phyloP scores from a whole-genome alignment of 2,329 filamentous ascomycete species.

The Aphanoascus verrucosus region DNA sequence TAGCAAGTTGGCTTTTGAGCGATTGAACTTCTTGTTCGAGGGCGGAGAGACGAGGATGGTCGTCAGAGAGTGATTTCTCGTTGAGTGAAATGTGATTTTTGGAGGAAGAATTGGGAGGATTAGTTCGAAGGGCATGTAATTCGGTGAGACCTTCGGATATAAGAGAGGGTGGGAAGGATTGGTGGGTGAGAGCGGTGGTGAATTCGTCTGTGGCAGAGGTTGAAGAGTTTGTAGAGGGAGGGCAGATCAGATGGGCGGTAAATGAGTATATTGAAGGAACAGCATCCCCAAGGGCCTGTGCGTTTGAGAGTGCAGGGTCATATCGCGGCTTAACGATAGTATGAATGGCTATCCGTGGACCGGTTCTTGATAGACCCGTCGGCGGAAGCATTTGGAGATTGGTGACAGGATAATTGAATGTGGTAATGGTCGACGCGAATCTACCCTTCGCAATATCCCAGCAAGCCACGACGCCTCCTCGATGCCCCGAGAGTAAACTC shows the following conservation, averaged over 20 bases:
- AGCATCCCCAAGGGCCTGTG: slow-evolving; percentile 25
- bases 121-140: slow-evolving; percentile 23
- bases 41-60: slow-evolving; percentile 23
- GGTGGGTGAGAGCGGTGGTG: slow-evolving; percentile 29
- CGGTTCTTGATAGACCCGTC: slow-evolving; percentile 35
- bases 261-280: slow-evolving; percentile 37
- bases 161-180: slow-evolving; percentile 30
- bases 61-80: slow-evolving; percentile 1
- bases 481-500: slow-evolving; percentile 67
- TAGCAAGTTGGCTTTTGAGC: slow-evolving; percentile 27
- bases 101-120: slow-evolving; percentile 13
- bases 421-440: slow-evolving; percentile 55
- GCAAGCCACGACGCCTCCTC: slow-evolving; percentile 62
- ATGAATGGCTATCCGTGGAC: slow-evolving; percentile 37
- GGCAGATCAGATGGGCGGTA: slow-evolving; percentile 28
- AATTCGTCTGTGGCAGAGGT: slow-evolving; percentile 21
- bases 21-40: slow-evolving; percentile 31
- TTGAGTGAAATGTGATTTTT: slow-evolving; percentile 4
- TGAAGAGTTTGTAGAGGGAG: slow-evolving; percentile 13
- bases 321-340: slow-evolving; percentile 65
- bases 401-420: slow-evolving; percentile 70
- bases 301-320: slow-evolving; percentile 31
- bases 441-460: slow-evolving; percentile 70
- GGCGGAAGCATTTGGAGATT: slow-evolving; percentile 67
- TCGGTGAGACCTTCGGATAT: slow-evolving; percentile 35